Evolutionary conservation across 805 yeast genomes (phyloP).

Genomic region (Torulaspora quercuum): DNA sequence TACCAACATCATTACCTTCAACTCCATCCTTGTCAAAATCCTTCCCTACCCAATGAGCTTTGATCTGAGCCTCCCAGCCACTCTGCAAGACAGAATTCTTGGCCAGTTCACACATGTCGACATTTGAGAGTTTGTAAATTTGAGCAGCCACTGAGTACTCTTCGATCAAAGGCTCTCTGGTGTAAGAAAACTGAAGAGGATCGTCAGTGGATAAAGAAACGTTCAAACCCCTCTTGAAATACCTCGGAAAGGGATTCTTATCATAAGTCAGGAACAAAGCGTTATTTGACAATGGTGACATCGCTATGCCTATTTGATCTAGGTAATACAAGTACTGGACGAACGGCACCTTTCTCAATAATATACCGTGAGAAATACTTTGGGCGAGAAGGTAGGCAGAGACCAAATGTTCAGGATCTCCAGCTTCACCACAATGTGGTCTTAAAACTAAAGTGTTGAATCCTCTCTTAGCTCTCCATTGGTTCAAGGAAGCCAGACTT

Average conservation of each 20-base stretch:
- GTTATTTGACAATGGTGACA: slow-evolving; percentile 96
- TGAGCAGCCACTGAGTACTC: slow-evolving; percentile 98
- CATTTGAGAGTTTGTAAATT: slow-evolving; percentile 88
- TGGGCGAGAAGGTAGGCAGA: slow-evolving; percentile 86
- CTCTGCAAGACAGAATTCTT: slow-evolving; percentile 87
- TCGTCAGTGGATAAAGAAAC: slow-evolving; percentile 96
- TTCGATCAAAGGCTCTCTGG: slow-evolving; percentile 95
- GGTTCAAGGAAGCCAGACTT: slow-evolving; percentile 79
- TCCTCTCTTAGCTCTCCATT: slow-evolving; percentile 70
- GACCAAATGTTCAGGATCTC: slow-evolving; percentile 95
- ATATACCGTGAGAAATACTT: slow-evolving; percentile 92
- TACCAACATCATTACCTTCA: slow-evolving; percentile 85
- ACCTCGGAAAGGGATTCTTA: slow-evolving; percentile 90
- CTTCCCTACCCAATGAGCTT: slow-evolving; percentile 89
- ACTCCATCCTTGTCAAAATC: slow-evolving; percentile 55
- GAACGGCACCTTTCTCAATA: slow-evolving; percentile 89
- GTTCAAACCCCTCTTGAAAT: slow-evolving; percentile 89
- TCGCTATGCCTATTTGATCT: slow-evolving; percentile 95
- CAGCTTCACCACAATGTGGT: slow-evolving; percentile 99
- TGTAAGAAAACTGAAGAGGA: slow-evolving; percentile 94
- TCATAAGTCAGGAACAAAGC: slow-evolving; percentile 94
- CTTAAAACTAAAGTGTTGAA: slow-evolving; percentile 89
- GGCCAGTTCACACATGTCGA: slow-evolving; percentile 97
- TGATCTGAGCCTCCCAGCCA: slow-evolving; percentile 86
- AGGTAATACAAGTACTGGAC: slow-evolving; percentile 89